Conservation (phyloP, 371 early-diverging fungal species). For the Lichtheimia corymbifera region DNA sequence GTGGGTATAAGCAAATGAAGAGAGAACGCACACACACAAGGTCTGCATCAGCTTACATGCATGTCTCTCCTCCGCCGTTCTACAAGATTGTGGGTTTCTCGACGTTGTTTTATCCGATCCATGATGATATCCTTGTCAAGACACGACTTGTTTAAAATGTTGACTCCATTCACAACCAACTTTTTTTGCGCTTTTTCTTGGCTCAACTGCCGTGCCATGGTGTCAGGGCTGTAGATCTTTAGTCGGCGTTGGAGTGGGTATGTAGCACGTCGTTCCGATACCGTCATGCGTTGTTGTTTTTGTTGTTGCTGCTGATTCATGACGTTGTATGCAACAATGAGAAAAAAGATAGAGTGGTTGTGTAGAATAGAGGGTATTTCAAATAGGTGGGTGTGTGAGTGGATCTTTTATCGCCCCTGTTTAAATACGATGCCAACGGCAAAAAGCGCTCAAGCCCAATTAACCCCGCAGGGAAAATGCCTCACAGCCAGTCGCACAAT, state of each 20-base stretch:
- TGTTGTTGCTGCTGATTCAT: background rate
- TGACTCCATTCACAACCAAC: conserved; percentile 52
- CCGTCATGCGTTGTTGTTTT: conserved; percentile 14
- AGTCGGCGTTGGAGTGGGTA: conserved; percentile 26
- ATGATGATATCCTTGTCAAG: conserved; percentile 57
- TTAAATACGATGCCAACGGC: conserved; percentile 13
- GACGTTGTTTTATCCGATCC: conserved; percentile 53
- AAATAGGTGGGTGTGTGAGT: no score
- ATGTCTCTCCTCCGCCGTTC: conserved; percentile 58
- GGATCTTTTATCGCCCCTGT: background rate
- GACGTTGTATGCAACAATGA: background rate
- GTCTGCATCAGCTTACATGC: conserved; percentile 21
- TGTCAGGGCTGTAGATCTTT: conserved; percentile 25
- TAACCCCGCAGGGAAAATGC: conserved; percentile 11
- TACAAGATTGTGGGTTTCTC: conserved; percentile 60
- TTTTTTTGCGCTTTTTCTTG: conserved; percentile 21
- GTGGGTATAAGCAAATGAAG: background rate
- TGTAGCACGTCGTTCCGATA: conserved; percentile 23
- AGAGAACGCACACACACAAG: background rate
- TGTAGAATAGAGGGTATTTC: no score
- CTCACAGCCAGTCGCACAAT: conserved; percentile 1
- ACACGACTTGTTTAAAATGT: conserved; percentile 56
- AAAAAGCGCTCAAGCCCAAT: conserved; percentile 3
- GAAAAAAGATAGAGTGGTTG: background rate
- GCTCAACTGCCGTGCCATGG: conserved; percentile 22